Conservation (phyloP, 176 grass and related monocot species). For the Triticum timopheevii region DNA sequence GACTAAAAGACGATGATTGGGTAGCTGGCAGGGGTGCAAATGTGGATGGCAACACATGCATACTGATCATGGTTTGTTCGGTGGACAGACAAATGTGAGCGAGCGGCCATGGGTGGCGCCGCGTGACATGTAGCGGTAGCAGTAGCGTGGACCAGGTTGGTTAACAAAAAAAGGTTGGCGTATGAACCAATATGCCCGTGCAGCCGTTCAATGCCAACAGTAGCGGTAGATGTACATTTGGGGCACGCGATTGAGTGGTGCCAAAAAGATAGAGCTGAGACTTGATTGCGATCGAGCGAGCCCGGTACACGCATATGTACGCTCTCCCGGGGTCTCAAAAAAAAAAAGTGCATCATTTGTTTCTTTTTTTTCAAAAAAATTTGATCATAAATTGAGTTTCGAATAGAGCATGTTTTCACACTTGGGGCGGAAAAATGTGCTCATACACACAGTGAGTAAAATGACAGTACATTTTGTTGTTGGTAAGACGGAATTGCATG, state of each 20-base stretch:
- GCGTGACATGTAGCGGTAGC: not conserved
- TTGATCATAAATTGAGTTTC: too few species aligned
- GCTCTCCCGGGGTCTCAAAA: not conserved
- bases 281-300: not conserved
- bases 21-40: not conserved
- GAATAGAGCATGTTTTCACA: not conserved
- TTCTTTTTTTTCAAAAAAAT: too few species aligned
- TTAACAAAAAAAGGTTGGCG: not conserved
- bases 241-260: not conserved
- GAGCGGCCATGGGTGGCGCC: not conserved
- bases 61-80: not conserved
- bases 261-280: too few species aligned
- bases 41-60: not conserved
- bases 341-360: not conserved
- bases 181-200: constrained; percentile 16
- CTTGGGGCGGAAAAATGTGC: not conserved
- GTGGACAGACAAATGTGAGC: not conserved
- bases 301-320: not conserved
- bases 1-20: not conserved
- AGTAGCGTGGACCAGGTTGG: constrained; percentile 12
- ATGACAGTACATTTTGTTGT: not conserved
- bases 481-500: not conserved
- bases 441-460: not conserved
- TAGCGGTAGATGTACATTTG: not conserved
- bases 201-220: constrained; percentile 16